These are phyloP conservation scores for Phytopythium cucurbitacearum DNA, from an alignment of 352 stramenopile genomes.

Conservation along the genomic window DNA sequence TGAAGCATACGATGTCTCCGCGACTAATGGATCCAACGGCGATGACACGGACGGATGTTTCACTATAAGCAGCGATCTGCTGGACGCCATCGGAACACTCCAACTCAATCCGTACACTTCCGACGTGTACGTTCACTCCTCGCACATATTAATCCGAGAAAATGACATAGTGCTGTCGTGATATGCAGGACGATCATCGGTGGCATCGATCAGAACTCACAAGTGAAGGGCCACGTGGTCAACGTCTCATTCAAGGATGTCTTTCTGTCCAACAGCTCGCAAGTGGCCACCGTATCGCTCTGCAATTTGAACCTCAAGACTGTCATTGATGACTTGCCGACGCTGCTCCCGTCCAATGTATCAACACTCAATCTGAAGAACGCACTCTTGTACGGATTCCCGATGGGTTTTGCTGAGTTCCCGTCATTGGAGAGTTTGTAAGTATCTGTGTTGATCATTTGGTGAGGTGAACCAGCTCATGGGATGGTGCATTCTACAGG, in stretches of 20 bases:
- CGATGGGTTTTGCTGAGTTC: not conserved
- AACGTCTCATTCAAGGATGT: not conserved
- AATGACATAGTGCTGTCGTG: too few relatives aligned
- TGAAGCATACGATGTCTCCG: not conserved
- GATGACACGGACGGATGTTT: not conserved
- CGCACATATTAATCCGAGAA: too few relatives aligned
- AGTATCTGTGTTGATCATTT: not conserved
- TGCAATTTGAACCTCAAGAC: not conserved
- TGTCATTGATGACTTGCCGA: not conserved
- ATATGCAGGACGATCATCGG: not conserved
- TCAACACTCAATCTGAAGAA: not conserved
- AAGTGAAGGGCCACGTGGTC: not conserved
- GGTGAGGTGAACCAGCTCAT: too few relatives aligned
- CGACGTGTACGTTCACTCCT: not conserved
- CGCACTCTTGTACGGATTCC: not conserved
- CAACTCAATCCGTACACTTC: slow-evolving; percentile 1
- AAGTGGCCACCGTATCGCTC: not conserved
- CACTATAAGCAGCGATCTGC: slow-evolving; percentile 1
- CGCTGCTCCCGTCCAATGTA: not conserved
- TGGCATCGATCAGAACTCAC: not conserved
- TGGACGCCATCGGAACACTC: not conserved
- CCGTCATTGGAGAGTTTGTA: not conserved
- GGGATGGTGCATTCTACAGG: too few relatives aligned
- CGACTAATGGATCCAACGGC: not conserved
- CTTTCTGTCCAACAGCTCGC: not conserved